These are phyloP conservation scores for Eucalyptus sp. DNA, from an alignment of 345 rosid genomes.

Conservation along the genomic window DNA sequence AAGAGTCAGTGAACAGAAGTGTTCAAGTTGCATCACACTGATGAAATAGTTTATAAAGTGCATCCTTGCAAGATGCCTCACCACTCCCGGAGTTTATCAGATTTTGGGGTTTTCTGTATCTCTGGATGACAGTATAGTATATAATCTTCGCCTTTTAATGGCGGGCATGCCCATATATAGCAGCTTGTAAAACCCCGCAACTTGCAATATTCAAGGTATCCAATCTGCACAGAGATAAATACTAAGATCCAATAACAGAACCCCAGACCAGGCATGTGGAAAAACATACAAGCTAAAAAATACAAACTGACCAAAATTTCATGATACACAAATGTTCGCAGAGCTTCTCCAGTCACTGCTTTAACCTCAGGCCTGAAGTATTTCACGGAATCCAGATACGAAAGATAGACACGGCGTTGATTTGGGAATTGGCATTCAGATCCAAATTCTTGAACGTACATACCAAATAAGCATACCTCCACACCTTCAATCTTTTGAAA, in stretches of 20 bases:
- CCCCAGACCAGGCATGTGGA: not conserved
- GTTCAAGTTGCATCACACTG: not conserved
- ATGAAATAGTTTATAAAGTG: not conserved
- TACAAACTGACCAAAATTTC: conserved; percentile 69
- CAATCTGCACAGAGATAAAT: conserved; percentile 49
- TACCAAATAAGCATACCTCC: conserved; percentile 96
- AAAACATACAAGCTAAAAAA: not conserved
- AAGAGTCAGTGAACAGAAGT: not conserved
- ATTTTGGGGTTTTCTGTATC: conserved; percentile 98
- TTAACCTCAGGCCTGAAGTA: conserved; percentile 94
- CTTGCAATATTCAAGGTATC: conserved; percentile 98
- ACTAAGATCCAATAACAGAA: not conserved
- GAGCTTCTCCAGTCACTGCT: conserved; percentile 91
- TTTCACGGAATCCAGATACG: conserved; percentile 97
- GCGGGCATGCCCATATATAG: conserved; percentile 99
- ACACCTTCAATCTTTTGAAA: conserved; percentile 99
- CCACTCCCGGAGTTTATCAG: conserved; percentile 99
- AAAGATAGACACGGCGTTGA: conserved; percentile 96
- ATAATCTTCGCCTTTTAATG: conserved; percentile 98
- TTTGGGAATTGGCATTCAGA: conserved; percentile 87
- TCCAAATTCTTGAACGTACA: conserved; percentile 99
- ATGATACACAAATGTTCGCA: conserved; percentile 95
- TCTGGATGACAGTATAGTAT: conserved; percentile 98
- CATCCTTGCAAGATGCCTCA: conserved; percentile 19
- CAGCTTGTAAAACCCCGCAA: conserved; percentile 97